Percentiles rank a stretch among this genome's conserved stretches.
phyloP scores from a whole-genome alignment of 306 rosid genomes.

The Citrullus amarus region DNA sequence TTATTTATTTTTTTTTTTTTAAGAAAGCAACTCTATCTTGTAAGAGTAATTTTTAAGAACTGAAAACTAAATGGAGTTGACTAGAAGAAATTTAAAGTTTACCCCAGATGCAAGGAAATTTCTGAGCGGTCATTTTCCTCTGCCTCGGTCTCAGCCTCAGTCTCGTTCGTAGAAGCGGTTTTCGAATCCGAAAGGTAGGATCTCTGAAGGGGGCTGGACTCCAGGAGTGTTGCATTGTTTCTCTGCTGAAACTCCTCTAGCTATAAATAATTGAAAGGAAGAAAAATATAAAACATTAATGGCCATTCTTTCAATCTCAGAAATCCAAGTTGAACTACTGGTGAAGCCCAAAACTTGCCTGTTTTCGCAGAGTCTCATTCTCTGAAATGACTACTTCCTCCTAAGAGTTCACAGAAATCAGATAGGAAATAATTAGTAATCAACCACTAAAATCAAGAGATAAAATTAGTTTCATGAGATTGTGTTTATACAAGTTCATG shows the following conservation, averaged over 20 bases:
- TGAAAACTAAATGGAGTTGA: neutral
- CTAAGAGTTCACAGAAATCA: conserved; percentile 14
- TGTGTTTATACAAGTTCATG: neutral
- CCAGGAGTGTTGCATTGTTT: neutral
- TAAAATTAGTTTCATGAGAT: neutral
- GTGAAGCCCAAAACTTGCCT: conserved; percentile 16
- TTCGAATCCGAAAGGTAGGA: neutral
- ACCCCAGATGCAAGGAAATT: conserved; percentile 57
- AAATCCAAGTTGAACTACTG: neutral
- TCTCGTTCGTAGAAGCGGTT: neutral
- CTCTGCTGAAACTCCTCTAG: neutral
- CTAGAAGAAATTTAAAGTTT: neutral
- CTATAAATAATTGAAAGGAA: neutral
- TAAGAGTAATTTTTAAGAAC: no score
- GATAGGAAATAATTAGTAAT: neutral
- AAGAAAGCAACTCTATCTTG: no score
- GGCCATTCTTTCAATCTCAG: neutral
- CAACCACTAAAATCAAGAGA: neutral
- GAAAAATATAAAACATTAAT: neutral
- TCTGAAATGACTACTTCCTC: conserved; percentile 46
- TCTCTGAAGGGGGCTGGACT: neutral
- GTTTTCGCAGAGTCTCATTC: conserved; percentile 42
- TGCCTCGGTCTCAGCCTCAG: conserved; percentile 8
- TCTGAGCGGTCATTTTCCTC: conserved; percentile 43
- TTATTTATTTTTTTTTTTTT: no score